Evolutionary conservation across 2,329 filamentous ascomycete genomes (phyloP).

Genomic region (Colletotrichum tanaceti): DNA sequence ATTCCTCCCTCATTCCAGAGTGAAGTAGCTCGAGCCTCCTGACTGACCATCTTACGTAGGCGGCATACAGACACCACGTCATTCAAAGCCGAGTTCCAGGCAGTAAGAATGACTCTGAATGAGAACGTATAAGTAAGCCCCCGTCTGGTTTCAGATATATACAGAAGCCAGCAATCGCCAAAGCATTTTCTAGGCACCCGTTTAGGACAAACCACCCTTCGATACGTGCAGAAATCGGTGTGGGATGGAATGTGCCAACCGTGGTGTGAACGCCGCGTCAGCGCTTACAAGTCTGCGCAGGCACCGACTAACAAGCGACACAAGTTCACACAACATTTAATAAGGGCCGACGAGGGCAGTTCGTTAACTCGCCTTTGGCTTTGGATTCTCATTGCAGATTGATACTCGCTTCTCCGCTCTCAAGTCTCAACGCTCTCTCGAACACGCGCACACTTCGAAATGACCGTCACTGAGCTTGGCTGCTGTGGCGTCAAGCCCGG

Average conservation of each 20-base stretch:
- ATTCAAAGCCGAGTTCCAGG: too few species aligned
- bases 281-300: conserved; percentile 6
- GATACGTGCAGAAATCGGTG: not conserved
- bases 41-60: too few species aligned
- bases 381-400: not conserved
- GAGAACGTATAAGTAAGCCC: too few species aligned
- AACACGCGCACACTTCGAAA: not conserved
- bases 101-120: too few species aligned
- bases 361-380: too few species aligned
- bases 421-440: not conserved
- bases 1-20: too few species aligned
- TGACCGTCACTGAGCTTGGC: conserved; percentile 43
- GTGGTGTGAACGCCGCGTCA: not conserved
- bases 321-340: not conserved
- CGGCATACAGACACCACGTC: too few species aligned
- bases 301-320: conserved; percentile 7
- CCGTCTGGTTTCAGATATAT: too few species aligned
- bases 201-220: too few species aligned
- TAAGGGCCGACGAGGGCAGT: not conserved
- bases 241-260: not conserved
- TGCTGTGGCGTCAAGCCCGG: conserved; percentile 42
- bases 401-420: not conserved
- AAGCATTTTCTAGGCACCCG: too few species aligned
- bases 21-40: too few species aligned
- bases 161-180: too few species aligned